phyloP scores from a whole-genome alignment of 78 protist genomes.

The Cyanophora paradoxa region DNA sequence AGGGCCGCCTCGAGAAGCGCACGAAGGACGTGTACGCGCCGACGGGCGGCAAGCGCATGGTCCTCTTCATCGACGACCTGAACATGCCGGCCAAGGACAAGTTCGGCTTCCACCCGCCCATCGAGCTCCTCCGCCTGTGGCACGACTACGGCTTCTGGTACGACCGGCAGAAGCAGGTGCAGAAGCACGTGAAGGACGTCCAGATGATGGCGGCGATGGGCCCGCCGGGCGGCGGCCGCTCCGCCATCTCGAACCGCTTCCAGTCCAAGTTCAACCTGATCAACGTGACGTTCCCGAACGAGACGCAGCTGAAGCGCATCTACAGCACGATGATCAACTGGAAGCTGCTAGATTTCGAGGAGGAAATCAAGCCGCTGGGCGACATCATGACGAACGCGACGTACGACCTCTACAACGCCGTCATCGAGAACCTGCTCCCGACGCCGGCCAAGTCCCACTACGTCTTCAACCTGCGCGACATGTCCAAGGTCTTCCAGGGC shows the following conservation, averaged over 20 bases:
- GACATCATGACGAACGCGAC: constrained; percentile 39
- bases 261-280: constrained; percentile 39
- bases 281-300: constrained; percentile 57
- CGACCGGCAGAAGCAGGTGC: constrained; percentile 45
- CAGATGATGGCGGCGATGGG: constrained; percentile 74
- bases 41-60: constrained; percentile 35
- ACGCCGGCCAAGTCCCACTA: constrained; percentile 63
- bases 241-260: constrained; percentile 42
- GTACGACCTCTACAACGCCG: constrained; percentile 28
- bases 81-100: constrained; percentile 77
- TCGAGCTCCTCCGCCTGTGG: constrained; percentile 71
- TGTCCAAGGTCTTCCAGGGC: constrained; percentile 62
- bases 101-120: constrained; percentile 76
- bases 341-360: constrained; percentile 39
- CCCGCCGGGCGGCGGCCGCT: constrained; percentile 67
- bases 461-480: constrained; percentile 65
- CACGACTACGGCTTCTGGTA: constrained; percentile 77
- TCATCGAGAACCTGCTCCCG: constrained; percentile 47
- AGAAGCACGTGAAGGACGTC: constrained; percentile 43
- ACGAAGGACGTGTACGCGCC: constrained; percentile 47
- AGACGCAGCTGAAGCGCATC: constrained; percentile 42
- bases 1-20: constrained; percentile 60
- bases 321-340: constrained; percentile 35
- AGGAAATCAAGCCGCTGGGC: constrained; percentile 31
- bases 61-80: constrained; percentile 71